Evolutionary conservation across 2,329 filamentous ascomycete species (phyloP).

Genomic region (Parascedosporium putredinis): DNA sequence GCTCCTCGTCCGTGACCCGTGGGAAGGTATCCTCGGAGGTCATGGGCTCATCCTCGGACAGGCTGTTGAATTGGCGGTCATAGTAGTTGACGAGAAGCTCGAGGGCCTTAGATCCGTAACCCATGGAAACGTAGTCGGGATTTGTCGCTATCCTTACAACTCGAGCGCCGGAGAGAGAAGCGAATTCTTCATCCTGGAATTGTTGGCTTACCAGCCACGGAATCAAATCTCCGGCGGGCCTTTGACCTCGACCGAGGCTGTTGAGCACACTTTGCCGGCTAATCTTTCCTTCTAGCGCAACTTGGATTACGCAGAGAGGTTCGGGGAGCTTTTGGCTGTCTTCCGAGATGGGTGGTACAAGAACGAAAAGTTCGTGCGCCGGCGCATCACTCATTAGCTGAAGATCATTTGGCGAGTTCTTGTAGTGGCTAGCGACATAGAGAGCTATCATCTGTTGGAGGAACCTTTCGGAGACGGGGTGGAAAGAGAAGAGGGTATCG

Average conservation of each 20-base stretch:
- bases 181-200: conserved; percentile 96
- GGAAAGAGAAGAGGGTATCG: conserved; percentile 95
- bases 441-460: conserved; percentile 96
- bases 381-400: conserved; percentile 97
- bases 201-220: conserved; percentile 97
- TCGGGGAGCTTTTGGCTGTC: conserved; percentile 73
- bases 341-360: conserved; percentile 76
- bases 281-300: conserved; percentile 89
- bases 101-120: conserved; percentile 83
- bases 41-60: conserved; percentile 60
- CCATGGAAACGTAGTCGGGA: conserved; percentile 85
- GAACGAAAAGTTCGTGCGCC: conserved; percentile 89
- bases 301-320: conserved; percentile 87
- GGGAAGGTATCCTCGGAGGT: conserved; percentile 54
- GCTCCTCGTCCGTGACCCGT: conserved; percentile 71
- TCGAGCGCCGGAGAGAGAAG: conserved; percentile 80
- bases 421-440: conserved; percentile 95
- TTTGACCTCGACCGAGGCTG: conserved; percentile 76
- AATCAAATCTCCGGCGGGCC: conserved; percentile 86
- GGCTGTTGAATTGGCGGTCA: conserved; percentile 78
- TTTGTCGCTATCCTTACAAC: conserved; percentile 94
- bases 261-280: conserved; percentile 87
- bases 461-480: conserved; percentile 93
- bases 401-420: conserved; percentile 96
- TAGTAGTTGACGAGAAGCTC: conserved; percentile 87